Evolutionary conservation across 2,329 filamentous ascomycete species (phyloP), one percentile per base, ranked within the genome.

Genomic region (Penicillium sp.): DNA sequence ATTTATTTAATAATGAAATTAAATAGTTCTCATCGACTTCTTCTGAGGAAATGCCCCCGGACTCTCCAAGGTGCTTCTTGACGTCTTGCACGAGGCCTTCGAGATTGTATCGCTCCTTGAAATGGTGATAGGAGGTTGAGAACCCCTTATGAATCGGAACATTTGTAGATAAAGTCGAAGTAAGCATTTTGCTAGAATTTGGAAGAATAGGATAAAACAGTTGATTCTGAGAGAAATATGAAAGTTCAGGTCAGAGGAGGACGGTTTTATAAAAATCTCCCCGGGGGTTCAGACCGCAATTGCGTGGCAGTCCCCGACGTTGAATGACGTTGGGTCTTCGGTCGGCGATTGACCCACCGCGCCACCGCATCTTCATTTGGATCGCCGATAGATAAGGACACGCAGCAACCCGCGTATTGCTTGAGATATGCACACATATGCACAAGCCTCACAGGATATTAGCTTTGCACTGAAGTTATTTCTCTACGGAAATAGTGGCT

Each of bases 1-100:
- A 71, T 42, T 67, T 70, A 34, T 56, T 55, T 9, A 62, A 59
- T 16, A 70, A 47, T 2, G 63, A 63, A 29, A 69, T 67, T 29
- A 71, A 43, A 31, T 67, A 63, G 9, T 60, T 34, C 9, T 59
- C 53, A 43, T 71, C 61, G 8, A 71, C 59, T 4, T 70, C 59
- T 11, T 59, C 46, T 0, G 63, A 64, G 1, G 61, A 64, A n/a
- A 71, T 66, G 0, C 68, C 68, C 0, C 60, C 58, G 1, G 63
- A 62, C 6, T 57, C 49, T 5, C 68, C 68, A 8, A 71, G 52
- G 24, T 70, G 61, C n/a, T 50, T 14, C 46, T 68, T 70, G 40
- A 71, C 60, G 24, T 70, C 68, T 26, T 60, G 52, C 9, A 70
- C 53, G 0, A 71, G 62, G 28, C 65, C 49, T 3, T 67, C 54